phyloP scores from a whole-genome alignment of 805 yeast genomes.

The Blastobotrys peoriensis region DNA sequence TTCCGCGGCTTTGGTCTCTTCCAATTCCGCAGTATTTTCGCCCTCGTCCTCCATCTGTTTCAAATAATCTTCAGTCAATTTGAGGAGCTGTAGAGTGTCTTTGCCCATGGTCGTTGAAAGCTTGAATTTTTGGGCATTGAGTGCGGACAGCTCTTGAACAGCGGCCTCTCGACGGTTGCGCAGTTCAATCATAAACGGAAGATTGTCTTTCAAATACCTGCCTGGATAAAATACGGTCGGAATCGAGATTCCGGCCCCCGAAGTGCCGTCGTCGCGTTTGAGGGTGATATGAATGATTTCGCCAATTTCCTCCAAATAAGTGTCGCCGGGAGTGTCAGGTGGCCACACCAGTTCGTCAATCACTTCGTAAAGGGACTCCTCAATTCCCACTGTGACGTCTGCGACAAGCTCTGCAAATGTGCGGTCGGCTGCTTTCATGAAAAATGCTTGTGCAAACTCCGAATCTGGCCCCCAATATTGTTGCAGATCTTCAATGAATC shows the following conservation, averaged over 20 bases:
- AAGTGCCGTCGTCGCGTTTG: conserved; percentile 22
- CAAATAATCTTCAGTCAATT: conserved; percentile 11
- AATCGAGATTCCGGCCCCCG: conserved; percentile 20
- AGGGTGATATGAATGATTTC: conserved; percentile 19
- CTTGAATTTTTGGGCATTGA: conserved; percentile 12
- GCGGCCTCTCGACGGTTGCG: conserved; percentile 7
- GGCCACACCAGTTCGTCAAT: conserved; percentile 22
- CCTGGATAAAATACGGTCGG: conserved; percentile 20
- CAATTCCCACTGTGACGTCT: conserved; percentile 18
- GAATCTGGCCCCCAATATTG: conserved; percentile 14
- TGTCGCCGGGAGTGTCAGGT: conserved; percentile 5
- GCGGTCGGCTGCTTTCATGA: background rate
- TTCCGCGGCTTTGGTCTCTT: no score
- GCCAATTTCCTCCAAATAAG: conserved; percentile 17
- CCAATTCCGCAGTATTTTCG: background rate
- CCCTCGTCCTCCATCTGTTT: conserved; percentile 6
- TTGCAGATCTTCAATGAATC: conserved; percentile 5
- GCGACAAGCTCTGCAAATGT: conserved; percentile 12
- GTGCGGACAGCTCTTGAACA: conserved; percentile 10
- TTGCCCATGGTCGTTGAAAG: conserved; percentile 16
- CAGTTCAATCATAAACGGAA: conserved; percentile 8
- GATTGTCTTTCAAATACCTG: conserved; percentile 15
- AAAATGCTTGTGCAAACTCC: conserved; percentile 10
- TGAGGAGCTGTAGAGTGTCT: conserved; percentile 16
- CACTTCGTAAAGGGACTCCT: conserved; percentile 16